Evolutionary conservation across 306 rosid species (phyloP).

Genomic region (Trifolium subterraneum): DNA sequence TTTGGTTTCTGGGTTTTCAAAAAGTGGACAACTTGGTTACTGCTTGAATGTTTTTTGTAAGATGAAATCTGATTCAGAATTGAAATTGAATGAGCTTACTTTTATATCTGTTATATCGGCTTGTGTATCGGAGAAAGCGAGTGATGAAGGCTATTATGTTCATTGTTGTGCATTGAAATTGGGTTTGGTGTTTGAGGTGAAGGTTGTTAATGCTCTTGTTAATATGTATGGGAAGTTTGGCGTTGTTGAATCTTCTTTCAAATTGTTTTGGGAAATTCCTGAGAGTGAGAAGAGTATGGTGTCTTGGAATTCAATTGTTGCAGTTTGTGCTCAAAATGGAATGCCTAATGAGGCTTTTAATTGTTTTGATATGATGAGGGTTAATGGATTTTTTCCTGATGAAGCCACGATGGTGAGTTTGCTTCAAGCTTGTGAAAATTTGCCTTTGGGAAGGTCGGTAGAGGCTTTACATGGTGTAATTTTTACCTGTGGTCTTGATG

Average conservation of each 20-base stretch:
- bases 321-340: constrained; percentile 54
- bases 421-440: constrained; percentile 67
- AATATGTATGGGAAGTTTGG: constrained; percentile 78
- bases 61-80: constrained; percentile 51
- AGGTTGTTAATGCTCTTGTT: constrained; percentile 65
- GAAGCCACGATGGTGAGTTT: constrained; percentile 65
- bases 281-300: constrained; percentile 50
- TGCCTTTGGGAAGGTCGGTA: constrained; percentile 54
- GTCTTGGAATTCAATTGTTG: constrained; percentile 75
- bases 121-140: constrained; percentile 51
- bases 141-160: constrained; percentile 57
- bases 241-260: constrained; percentile 48
- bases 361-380: constrained; percentile 62
- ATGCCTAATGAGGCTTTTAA: constrained; percentile 49
- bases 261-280: constrained; percentile 58
- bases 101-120: constrained; percentile 62
- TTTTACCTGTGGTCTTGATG: constrained; percentile 50
- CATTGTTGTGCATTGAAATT: constrained; percentile 65
- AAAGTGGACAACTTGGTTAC: constrained; percentile 48
- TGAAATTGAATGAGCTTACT: constrained; percentile 62
- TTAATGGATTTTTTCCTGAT: constrained; percentile 58
- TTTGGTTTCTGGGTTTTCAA: constrained; percentile 66
- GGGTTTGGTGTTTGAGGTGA: constrained; percentile 58
- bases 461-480: constrained; percentile 66
- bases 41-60: constrained; percentile 54